Conservation (phyloP, 495 filamentous ascomycete species). For the Lophiotrema nucula region DNA sequence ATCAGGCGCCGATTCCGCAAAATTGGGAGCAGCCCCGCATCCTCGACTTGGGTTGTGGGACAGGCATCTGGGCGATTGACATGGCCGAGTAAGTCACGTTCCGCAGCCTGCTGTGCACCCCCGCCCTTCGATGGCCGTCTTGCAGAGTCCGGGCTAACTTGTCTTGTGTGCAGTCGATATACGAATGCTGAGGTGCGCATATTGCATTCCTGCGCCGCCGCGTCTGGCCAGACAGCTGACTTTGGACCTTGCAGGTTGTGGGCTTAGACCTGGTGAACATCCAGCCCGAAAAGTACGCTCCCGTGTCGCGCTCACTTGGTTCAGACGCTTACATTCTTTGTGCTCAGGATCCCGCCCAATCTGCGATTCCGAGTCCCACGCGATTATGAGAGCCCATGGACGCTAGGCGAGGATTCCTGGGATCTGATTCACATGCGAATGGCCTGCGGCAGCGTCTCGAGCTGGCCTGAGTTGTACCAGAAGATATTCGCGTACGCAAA, state of each 20-base stretch:
- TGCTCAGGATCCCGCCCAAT: slow-evolving; percentile 65
- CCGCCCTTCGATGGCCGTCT: not conserved
- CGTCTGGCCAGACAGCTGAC: slow-evolving; percentile 15
- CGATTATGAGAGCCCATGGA: slow-evolving; percentile 83
- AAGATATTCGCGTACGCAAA: slow-evolving; percentile 61
- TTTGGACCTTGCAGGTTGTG: slow-evolving; percentile 49
- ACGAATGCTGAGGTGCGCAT: slow-evolving; percentile 50
- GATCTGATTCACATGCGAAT: slow-evolving; percentile 84
- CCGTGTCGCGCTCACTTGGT: slow-evolving; percentile 9
- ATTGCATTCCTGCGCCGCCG: not conserved
- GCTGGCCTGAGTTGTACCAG: slow-evolving; percentile 74
- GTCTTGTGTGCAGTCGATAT: slow-evolving; percentile 50
- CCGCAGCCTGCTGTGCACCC: slow-evolving; percentile 12
- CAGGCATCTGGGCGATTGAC: slow-evolving; percentile 89
- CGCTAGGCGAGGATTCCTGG: slow-evolving; percentile 69
- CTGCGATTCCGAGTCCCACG: slow-evolving; percentile 63
- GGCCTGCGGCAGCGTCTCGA: slow-evolving; percentile 74
- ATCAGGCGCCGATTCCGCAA: slow-evolving; percentile 53
- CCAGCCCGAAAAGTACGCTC: slow-evolving; percentile 66
- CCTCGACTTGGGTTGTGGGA: slow-evolving; percentile 83
- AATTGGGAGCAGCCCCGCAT: slow-evolving; percentile 42
- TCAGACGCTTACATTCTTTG: slow-evolving; percentile 15
- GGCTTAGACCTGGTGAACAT: slow-evolving; percentile 79
- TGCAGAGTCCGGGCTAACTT: slow-evolving; percentile 20
- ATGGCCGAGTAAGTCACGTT: slow-evolving; percentile 67